These are phyloP conservation scores for Termitomyces sp. DNA, from an alignment of 768 basidiomycete species.

Conservation along the genomic window DNA sequence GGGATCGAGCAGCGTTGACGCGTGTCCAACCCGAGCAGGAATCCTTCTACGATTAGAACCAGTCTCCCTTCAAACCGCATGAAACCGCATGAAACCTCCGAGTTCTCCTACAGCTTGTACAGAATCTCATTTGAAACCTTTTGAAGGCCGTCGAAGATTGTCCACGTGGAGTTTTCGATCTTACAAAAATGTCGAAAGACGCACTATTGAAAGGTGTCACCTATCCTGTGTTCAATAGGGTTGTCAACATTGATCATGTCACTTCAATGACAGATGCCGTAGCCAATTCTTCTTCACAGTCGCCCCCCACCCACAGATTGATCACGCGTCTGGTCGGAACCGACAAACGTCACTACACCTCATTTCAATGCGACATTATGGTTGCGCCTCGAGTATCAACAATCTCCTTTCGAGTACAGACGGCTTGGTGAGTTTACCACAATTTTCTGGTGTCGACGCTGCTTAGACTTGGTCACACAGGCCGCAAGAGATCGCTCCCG, in stretches of 20 bases:
- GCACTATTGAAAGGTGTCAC: slow-evolving; percentile 66
- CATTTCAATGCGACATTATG: slow-evolving; percentile 84
- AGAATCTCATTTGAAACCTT: slow-evolving; percentile 70
- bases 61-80: slow-evolving; percentile 91
- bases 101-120: slow-evolving; percentile 77
- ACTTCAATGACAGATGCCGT: slow-evolving; percentile 12
- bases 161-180: slow-evolving; percentile 80
- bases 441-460: neutral
- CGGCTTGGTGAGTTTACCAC: slow-evolving; percentile 49
- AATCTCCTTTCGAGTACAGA: slow-evolving; percentile 60
- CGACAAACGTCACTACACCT: slow-evolving; percentile 80
- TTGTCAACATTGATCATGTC: neutral
- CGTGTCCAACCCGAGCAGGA: too few species aligned
- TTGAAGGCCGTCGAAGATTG: slow-evolving; percentile 79
- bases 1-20: too few species aligned
- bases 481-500: slow-evolving; percentile 73
- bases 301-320: slow-evolving; percentile 54
- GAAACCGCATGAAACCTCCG: slow-evolving; percentile 94
- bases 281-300: slow-evolving; percentile 22
- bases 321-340: slow-evolving; percentile 84
- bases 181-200: slow-evolving; percentile 82
- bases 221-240: neutral
- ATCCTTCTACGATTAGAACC: slow-evolving; percentile 53
- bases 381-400: slow-evolving; percentile 67
- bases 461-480: slow-evolving; percentile 29